These are phyloP conservation scores for Calamus simplicifolius DNA, from an alignment of 176 grass and related monocot genomes.

Conservation along the genomic window DNA sequence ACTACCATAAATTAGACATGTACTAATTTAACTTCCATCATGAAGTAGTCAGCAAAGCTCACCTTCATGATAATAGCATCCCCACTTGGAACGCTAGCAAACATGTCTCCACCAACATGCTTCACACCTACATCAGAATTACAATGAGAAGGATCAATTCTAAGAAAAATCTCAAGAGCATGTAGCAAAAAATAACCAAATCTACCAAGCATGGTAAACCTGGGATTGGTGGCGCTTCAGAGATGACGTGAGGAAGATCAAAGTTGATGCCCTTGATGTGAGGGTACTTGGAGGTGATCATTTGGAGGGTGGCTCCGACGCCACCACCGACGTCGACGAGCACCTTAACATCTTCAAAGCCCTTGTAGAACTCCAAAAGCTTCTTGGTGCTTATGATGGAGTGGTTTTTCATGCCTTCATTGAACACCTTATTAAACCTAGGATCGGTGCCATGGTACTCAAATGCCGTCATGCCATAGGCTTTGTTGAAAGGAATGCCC, in stretches of 20 bases:
- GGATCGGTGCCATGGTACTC: slow-evolving; percentile 84
- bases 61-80: slow-evolving; percentile 96
- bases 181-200: no score
- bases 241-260: slow-evolving; percentile 96
- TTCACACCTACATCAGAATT: slow-evolving; percentile 26
- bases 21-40: no score
- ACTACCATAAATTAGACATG: no score
- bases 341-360: slow-evolving; percentile 47
- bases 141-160: no score
- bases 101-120: slow-evolving; percentile 91
- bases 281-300: slow-evolving; percentile 41
- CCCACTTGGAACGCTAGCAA: slow-evolving; percentile 41
- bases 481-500: slow-evolving; percentile 98
- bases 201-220: slow-evolving; percentile 5
- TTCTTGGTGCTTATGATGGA: slow-evolving; percentile 79
- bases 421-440: slow-evolving; percentile 79
- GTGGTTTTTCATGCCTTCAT: slow-evolving; percentile 97
- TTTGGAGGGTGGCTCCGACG: slow-evolving; percentile 63
- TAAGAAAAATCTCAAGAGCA: no score
- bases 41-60: background rate
- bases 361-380: slow-evolving; percentile 65
- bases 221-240: slow-evolving; percentile 74
- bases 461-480: slow-evolving; percentile 84
- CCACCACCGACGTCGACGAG: slow-evolving; percentile 92
- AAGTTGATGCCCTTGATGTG: slow-evolving; percentile 61